Evolutionary conservation across 805 yeast species (phyloP), one percentile per base, ranked within the genome.

Genomic region (Brettanomyces bruxellensis): DNA sequence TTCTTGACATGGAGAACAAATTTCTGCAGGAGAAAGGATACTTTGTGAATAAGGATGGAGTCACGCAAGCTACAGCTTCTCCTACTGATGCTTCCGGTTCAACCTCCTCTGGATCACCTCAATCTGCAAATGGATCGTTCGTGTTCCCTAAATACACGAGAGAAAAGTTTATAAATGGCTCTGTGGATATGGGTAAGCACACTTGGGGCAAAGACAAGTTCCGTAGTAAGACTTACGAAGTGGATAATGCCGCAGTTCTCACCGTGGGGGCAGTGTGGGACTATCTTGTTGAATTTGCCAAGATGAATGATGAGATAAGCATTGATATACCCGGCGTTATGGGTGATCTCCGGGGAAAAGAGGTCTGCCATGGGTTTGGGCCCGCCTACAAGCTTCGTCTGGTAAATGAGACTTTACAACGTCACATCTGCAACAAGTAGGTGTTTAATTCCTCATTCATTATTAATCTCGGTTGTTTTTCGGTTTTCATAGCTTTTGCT

Each of bases 221-320:
- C 12, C 14, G 25, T 9, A 45, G 51, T 9, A 35, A 49, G 24
- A 47, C 51, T 9, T 61, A 58, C 47, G 47, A 58, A 48, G 43
- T 52, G 49, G 53, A 64, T 38, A 67, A 66, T 11, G 61, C 65
- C 30, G 73, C 75, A 55, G 69, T 85, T 39, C 65, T 86, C 49
- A 86, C 89, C 0, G 68, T 86, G 0, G 79, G 86, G 18, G 93
- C 91, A 2, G 81, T 86, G 2, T 88, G 95, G 95, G 91, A 87
- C 59, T 83, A 83, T 58, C 62, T 88, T 41, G 65, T 72, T 51
- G 68, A 69, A 48, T 64, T 72, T 24, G 76, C 71, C 47, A 70
- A 68, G 38, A 63, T 69, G n/a, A 71, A 74, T 44, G 75, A 77
- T 34, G 72, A 67, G 36, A 57, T 63, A 23, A 72, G 73, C 7